phyloP scores from a whole-genome alignment of 208 protist species.

The Tritrichomonas foetus region DNA sequence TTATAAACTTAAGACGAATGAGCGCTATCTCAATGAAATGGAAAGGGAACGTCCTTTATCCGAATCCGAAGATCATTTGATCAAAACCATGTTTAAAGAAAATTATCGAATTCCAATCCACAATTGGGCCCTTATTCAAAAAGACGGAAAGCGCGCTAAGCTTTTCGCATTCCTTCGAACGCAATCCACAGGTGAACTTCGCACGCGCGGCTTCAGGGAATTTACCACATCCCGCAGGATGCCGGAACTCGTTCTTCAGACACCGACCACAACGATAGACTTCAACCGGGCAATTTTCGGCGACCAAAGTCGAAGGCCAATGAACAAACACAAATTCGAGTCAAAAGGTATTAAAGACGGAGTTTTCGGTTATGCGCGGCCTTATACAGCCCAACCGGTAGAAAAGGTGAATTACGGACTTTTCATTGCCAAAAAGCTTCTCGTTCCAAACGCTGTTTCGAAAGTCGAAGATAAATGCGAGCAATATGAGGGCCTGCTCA shows the following conservation, averaged over 20 bases:
- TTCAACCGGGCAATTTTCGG: not conserved
- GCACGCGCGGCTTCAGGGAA: not conserved
- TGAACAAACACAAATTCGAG: not conserved
- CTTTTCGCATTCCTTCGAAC: not conserved
- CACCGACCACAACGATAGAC: not conserved
- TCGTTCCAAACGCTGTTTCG: not conserved
- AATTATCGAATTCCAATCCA: not conserved
- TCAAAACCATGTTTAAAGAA: not conserved
- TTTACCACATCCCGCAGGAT: not conserved
- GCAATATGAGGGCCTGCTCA: not conserved
- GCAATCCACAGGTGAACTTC: not conserved
- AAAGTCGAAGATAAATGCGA: not conserved
- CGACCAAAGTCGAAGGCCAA: not conserved
- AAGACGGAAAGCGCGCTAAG: not conserved
- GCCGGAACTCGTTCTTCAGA: not conserved
- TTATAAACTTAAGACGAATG: not conserved
- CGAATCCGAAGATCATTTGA: not conserved
- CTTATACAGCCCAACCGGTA: not conserved
- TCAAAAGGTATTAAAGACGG: not conserved
- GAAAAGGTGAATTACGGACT: not conserved
- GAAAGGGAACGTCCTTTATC: not conserved
- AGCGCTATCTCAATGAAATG: not conserved
- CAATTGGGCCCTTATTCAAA: not conserved
- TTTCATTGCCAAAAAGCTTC: not conserved
- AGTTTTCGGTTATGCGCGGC: not conserved